A percentile compares a stretch with the other conserved stretches of the same genome.
Conservation (phyloP, 2,329 filamentous ascomycete species). For the Balansia obtecta region DNA sequence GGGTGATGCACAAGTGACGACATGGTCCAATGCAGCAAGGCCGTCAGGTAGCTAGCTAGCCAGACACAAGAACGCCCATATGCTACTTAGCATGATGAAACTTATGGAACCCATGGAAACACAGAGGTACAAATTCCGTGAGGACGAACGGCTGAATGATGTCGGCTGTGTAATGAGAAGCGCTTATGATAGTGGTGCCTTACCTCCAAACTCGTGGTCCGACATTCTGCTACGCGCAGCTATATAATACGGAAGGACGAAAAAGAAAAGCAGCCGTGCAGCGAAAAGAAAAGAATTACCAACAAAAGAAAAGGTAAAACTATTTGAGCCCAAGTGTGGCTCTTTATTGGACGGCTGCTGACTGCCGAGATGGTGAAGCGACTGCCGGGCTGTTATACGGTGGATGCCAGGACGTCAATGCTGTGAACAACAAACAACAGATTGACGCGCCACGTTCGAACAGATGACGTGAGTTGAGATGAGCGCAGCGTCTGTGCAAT, state of each 20-base stretch:
- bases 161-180: neutral
- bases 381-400: neutral
- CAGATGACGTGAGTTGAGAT: neutral
- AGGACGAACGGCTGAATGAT: neutral
- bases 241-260: neutral
- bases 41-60: too few species aligned
- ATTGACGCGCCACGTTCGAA: constrained; percentile 1
- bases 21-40: neutral
- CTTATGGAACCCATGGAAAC: neutral
- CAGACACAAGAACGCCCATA: neutral
- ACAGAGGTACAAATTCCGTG: neutral
- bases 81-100: neutral
- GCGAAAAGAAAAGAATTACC: neutral
- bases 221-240: constrained; percentile 35
- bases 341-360: neutral
- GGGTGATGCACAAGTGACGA: constrained; percentile 2
- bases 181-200: constrained; percentile 14
- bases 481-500: neutral
- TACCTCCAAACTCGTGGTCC: constrained; percentile 53
- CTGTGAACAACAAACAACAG: neutral
- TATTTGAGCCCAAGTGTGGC: neutral
- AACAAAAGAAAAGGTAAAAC: neutral
- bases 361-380: neutral
- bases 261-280: neutral
- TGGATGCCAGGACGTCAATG: neutral